Percentiles rank a stretch among this genome's conserved stretches.
These are phyloP conservation scores for Leccinum subrobustum DNA, from an alignment of 1,284 basidiomycete genomes.

Conservation along the genomic window DNA sequence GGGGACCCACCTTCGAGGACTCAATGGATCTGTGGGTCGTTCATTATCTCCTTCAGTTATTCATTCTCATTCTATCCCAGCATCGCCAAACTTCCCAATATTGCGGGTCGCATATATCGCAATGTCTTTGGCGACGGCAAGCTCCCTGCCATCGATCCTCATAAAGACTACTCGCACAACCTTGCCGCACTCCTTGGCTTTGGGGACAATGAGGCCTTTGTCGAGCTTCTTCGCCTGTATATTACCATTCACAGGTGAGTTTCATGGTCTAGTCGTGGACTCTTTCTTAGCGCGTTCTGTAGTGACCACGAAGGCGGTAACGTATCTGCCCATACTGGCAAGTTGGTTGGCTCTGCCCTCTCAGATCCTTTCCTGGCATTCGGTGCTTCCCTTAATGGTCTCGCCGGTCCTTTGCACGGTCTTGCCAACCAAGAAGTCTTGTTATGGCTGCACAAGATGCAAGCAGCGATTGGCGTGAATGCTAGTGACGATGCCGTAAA, in stretches of 20 bases:
- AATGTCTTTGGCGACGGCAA: conserved; percentile 93
- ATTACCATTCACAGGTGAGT: conserved; percentile 89
- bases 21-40: conserved; percentile 84
- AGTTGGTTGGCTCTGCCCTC: conserved; percentile 96
- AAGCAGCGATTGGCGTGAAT: conserved; percentile 77
- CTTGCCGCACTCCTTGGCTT: conserved; percentile 91
- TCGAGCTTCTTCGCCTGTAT: conserved; percentile 95
- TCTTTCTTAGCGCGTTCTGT: neutral
- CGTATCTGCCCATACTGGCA: conserved; percentile 95
- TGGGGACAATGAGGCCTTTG: conserved; percentile 85
- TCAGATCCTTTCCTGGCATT: conserved; percentile 98
- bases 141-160: conserved; percentile 83
- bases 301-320: conserved; percentile 99
- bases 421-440: conserved; percentile 97
- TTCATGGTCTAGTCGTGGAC: neutral
- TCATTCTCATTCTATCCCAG: conserved; percentile 35
- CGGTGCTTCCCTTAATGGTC: conserved; percentile 91
- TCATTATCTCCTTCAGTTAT: conserved; percentile 1
- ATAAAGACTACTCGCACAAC: conserved; percentile 94
- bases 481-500: conserved; percentile 84
- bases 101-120: conserved; percentile 95
- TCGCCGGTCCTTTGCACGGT: conserved; percentile 96
- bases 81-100: conserved; percentile 96
- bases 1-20: conserved; percentile 95
- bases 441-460: conserved; percentile 89